Conservation (phyloP, 129 eudicot species). For the Solidago caesia region DNA sequence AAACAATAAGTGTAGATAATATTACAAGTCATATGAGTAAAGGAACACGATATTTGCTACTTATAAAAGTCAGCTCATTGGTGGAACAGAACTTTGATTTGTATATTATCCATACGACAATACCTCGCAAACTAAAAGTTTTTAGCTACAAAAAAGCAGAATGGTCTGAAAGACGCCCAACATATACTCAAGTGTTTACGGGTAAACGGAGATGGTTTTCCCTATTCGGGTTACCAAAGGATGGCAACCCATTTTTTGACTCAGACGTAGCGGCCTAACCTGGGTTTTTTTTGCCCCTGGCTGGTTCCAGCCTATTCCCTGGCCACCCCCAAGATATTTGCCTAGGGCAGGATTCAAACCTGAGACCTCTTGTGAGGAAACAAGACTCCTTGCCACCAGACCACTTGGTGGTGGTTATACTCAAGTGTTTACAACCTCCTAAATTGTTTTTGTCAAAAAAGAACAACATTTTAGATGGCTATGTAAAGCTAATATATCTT, state of each 20-base stretch:
- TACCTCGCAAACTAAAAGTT: not conserved
- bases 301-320: too few relatives aligned
- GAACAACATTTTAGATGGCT: too few relatives aligned
- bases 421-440: constrained; percentile 1
- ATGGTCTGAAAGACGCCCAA: constrained; percentile 5
- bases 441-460: not conserved
- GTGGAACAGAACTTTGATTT: not conserved
- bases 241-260: too few relatives aligned
- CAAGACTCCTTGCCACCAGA: too few relatives aligned
- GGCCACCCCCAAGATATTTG: too few relatives aligned
- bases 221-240: too few relatives aligned
- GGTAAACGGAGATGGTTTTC: not conserved
- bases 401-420: not conserved
- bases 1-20: not conserved
- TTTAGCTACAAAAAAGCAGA: not conserved
- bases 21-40: not conserved
- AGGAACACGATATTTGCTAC: not conserved
- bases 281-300: too few relatives aligned
- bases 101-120: not conserved
- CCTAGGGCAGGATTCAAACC: too few relatives aligned
- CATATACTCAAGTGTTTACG: constrained; percentile 5
- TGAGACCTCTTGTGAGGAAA: too few relatives aligned
- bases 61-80: not conserved
- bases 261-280: too few relatives aligned
- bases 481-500: too few relatives aligned